These are phyloP conservation scores for Ulota crispa DNA, from an alignment of 225 moss, liverwort and hornwort genomes.

Conservation along the genomic window DNA sequence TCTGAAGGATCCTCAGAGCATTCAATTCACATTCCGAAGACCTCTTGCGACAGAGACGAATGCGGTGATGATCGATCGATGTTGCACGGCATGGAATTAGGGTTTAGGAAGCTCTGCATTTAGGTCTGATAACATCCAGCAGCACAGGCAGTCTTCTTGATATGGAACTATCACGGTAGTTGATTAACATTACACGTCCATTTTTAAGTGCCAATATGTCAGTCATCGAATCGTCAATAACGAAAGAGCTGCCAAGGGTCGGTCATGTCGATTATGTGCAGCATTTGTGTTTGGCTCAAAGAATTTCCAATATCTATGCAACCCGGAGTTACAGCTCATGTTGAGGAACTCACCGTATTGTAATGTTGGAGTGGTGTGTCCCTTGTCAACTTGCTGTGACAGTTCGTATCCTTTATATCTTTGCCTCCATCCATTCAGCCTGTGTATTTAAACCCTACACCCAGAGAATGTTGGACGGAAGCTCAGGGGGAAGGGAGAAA, in stretches of 20 bases:
- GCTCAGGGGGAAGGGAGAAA: not conserved
- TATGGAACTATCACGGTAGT: not conserved
- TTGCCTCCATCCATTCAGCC: not conserved
- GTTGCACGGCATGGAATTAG: not conserved
- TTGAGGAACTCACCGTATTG: not conserved
- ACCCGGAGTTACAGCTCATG: not conserved
- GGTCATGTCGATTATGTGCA: no score
- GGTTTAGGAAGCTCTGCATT: not conserved
- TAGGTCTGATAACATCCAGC: not conserved
- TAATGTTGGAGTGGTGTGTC: not conserved
- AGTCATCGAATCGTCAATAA: no score
- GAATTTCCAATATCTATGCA: not conserved
- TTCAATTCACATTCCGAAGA: not conserved
- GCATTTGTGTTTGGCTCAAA: not conserved
- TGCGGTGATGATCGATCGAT: not conserved
- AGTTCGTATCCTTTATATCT: not conserved
- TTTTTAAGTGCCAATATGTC: not conserved
- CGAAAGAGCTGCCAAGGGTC: no score
- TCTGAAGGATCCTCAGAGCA: not conserved
- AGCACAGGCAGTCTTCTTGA: not conserved
- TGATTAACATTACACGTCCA: not conserved
- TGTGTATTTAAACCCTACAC: not conserved
- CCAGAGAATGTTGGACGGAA: not conserved
- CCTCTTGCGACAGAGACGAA: not conserved
- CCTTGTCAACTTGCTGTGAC: not conserved